phyloP scores from a whole-genome alignment of 2,329 filamentous ascomycete genomes.

The Zasmidium cellare region DNA sequence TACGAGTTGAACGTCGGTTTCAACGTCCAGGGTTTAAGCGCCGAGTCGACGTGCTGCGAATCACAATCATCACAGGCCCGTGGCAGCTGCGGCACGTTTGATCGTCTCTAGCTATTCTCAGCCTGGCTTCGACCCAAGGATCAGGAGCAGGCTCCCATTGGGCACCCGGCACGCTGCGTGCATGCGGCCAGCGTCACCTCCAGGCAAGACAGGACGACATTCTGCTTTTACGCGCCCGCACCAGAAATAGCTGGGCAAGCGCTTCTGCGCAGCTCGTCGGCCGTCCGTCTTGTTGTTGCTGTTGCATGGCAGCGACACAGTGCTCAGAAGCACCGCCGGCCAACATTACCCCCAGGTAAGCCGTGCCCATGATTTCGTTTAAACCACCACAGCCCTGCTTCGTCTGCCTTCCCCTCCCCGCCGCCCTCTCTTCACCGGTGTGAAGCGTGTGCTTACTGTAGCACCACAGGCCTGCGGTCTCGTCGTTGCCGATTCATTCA shows the following conservation, averaged over 20 bases:
- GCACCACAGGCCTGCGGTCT: constrained; percentile 25
- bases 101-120: constrained; percentile 5
- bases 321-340: constrained; percentile 25
- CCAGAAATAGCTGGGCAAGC: constrained; percentile 28
- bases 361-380: constrained; percentile 10
- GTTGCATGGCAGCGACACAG: constrained; percentile 23
- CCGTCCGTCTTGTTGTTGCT: not conserved
- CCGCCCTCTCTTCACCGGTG: constrained; percentile 20
- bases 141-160: constrained; percentile 18
- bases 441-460: constrained; percentile 20
- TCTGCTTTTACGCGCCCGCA: constrained; percentile 27
- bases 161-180: constrained; percentile 14
- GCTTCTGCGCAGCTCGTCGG: constrained; percentile 22
- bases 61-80: constrained; percentile 19
- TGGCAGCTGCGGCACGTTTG: constrained; percentile 12
- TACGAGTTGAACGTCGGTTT: constrained; percentile 4
- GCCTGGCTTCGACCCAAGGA: constrained; percentile 11
- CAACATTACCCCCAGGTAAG: constrained; percentile 24
- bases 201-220: constrained; percentile 15
- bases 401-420: not conserved
- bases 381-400: constrained; percentile 21
- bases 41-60: constrained; percentile 13
- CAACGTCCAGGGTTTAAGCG: constrained; percentile 19
- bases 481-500: constrained; percentile 32
- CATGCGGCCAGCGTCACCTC: constrained; percentile 13